Conservation (phyloP, 2,329 filamentous ascomycete species). For the Lasiodiplodia citricola region DNA sequence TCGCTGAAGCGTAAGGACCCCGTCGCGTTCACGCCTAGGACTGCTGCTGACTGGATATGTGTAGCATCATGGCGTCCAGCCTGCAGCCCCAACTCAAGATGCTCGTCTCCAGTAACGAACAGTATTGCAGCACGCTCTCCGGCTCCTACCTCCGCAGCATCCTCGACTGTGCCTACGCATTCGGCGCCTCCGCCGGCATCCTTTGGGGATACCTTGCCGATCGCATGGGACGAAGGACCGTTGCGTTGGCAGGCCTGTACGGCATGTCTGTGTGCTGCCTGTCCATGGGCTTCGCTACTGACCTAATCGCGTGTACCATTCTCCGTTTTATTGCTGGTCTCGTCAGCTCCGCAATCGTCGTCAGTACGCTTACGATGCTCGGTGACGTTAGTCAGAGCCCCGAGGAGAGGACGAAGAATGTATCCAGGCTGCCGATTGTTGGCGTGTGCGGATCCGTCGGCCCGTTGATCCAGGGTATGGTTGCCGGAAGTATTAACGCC, state of each 20-base stretch:
- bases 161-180: conserved; percentile 55
- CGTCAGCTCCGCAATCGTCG: conserved; percentile 51
- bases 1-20: conserved; percentile 51
- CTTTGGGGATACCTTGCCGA: conserved; percentile 54
- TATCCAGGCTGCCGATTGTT: conserved; percentile 52
- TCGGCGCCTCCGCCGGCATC: conserved; percentile 51
- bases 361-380: conserved; percentile 54
- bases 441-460: conserved; percentile 53
- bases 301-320: conserved; percentile 47
- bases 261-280: conserved; percentile 53
- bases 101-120: conserved; percentile 48
- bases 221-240: conserved; percentile 49
- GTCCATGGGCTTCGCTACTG: conserved; percentile 54
- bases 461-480: conserved; percentile 50
- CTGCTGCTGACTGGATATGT: background rate
- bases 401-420: conserved; percentile 47
- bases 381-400: conserved; percentile 49
- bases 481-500: conserved; percentile 48
- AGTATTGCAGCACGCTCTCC: conserved; percentile 51
- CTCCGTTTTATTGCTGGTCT: conserved; percentile 52
- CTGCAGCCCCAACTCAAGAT: conserved; percentile 54
- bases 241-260: conserved; percentile 51
- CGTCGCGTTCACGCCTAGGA: background rate
- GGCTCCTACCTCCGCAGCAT: conserved; percentile 54
- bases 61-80: conserved; percentile 54